A percentile compares a stretch with the other conserved stretches of the same genome.
Conservation (phyloP, 2,329 filamentous ascomycete genomes). For the Lasiodiplodia citricola region DNA sequence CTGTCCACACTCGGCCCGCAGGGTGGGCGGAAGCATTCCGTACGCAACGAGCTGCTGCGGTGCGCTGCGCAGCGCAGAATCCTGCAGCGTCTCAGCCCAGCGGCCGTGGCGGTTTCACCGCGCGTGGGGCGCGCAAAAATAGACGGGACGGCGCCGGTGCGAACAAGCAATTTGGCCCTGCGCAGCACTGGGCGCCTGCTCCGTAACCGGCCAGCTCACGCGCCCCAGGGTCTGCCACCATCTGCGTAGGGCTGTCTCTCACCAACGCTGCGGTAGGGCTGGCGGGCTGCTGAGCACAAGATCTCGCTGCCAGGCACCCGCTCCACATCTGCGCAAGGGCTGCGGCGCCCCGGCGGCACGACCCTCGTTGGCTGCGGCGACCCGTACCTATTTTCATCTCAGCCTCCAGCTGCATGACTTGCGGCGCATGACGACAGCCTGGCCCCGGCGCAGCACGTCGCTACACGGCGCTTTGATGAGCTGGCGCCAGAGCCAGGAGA, state of each 20-base stretch:
- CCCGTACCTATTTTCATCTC: slow-evolving; percentile 2
- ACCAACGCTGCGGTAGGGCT: no score
- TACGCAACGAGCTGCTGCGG: not conserved
- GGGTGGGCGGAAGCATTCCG: slow-evolving; percentile 19
- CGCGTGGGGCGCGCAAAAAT: slow-evolving; percentile 10
- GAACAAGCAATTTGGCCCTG: slow-evolving; percentile 3
- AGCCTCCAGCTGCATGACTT: slow-evolving; percentile 18
- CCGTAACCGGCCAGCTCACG: not conserved
- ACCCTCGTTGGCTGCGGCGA: slow-evolving; percentile 3
- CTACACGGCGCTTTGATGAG: slow-evolving; percentile 12
- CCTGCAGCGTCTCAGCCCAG: slow-evolving; percentile 7
- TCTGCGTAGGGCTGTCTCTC: slow-evolving; percentile 4
- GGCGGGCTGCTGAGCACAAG: no score
- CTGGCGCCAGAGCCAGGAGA: slow-evolving; percentile 17
- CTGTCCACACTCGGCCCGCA: slow-evolving; percentile 20
- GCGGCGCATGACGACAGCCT: slow-evolving; percentile 19
- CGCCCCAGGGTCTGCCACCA: not conserved
- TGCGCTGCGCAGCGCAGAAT: not conserved
- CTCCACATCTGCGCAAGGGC: not conserved
- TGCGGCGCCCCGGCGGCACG: slow-evolving; percentile 1
- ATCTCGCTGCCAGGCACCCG: not conserved
- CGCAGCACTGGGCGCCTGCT: slow-evolving; percentile 1
- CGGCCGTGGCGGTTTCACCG: slow-evolving; percentile 11
- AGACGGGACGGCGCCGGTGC: not conserved
- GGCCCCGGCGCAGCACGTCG: slow-evolving; percentile 5